Conservation (phyloP, 2,329 filamentous ascomycete species). For the Davidsoniella eucalypti region DNA sequence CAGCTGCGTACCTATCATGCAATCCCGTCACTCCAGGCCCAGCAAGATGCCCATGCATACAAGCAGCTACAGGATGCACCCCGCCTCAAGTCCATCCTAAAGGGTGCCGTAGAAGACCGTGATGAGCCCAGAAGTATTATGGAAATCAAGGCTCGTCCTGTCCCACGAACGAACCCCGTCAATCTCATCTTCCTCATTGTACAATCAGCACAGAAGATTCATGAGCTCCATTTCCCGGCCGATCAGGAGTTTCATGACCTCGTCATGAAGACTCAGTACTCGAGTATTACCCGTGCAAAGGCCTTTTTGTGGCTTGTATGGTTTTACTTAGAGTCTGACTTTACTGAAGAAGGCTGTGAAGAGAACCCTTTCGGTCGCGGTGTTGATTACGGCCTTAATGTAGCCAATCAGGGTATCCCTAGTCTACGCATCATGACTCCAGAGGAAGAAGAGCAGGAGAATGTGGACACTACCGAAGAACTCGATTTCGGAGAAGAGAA, state of each 20-base stretch:
- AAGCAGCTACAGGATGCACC: slow-evolving; percentile 96
- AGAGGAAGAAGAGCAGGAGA: slow-evolving; percentile 51
- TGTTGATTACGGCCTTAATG: slow-evolving; percentile 46
- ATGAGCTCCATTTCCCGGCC: slow-evolving; percentile 76
- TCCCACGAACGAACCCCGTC: slow-evolving; percentile 81
- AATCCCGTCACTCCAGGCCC: slow-evolving; percentile 87
- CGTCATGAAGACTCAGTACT: slow-evolving; percentile 75
- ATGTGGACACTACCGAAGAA: slow-evolving; percentile 57
- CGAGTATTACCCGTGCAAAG: slow-evolving; percentile 64
- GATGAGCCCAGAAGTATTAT: slow-evolving; percentile 69
- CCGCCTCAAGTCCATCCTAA: slow-evolving; percentile 88
- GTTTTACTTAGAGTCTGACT: slow-evolving; percentile 97
- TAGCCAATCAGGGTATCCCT: slow-evolving; percentile 55
- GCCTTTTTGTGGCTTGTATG: slow-evolving; percentile 98
- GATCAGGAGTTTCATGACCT: slow-evolving; percentile 88
- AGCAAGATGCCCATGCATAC: slow-evolving; percentile 89
- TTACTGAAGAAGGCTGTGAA: slow-evolving; percentile 69
- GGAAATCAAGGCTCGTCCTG: slow-evolving; percentile 51
- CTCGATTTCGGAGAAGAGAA: slow-evolving; percentile 55
- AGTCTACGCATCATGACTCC: slow-evolving; percentile 46
- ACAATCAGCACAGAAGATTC: slow-evolving; percentile 76
- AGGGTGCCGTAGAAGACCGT: slow-evolving; percentile 85
- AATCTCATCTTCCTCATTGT: slow-evolving; percentile 93
- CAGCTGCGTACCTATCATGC: slow-evolving; percentile 95
- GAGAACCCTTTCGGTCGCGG: slow-evolving; percentile 78